Base-by-base conservation (phyloP, 2,329 filamentous ascomycete genomes). In the Tolypocladium capitatum region DNA sequence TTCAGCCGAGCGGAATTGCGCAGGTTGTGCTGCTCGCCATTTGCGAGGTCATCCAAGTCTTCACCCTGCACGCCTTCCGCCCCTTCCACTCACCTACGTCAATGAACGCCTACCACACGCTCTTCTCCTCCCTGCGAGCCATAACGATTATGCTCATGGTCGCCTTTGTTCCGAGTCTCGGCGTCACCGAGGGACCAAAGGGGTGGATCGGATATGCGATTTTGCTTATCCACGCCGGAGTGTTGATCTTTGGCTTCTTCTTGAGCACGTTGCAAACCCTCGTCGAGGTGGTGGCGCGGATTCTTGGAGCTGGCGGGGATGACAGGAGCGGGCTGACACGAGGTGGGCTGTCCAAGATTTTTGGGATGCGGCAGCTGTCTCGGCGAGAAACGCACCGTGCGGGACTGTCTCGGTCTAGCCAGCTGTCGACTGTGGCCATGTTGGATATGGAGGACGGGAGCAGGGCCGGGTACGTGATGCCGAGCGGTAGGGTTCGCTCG, bases 141-240 rank as follows among this genome's bases (percentile, higher is more conserved):
- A 67, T 86, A 43, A 84, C 84, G 0, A 76, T 89, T 43, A 70
- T 91, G 47, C 69, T 91, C 47, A 88, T 86, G 72, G 78, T 89
- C 32, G 74, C 90, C 1, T 98, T 98, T 63, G 80, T 90, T 13
- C 88, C 91, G 1, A 84, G 84, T 1, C 74, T 98, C 3, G 83
- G 81, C 21, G 82, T 96, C 5, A 77, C 78, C 0, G 84, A 94
- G 58, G 80, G 84, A 0, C 72, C 85, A 1, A 94, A 90, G 62
- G 89, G 90, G 5, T 98, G 92, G 92, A 86, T 97, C 55, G 92
- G 90, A 34, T 98, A 98, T 62, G 80, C 83, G 27, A 94, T 97
- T 48, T 72, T 98, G 43, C 65, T 94, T 28, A 77, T 96, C 33
- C 92, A 98, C 60, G 90, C 79, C 4, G 76, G 83, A 51, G 87